A percentile compares a stretch with the other conserved stretches of the same genome.
Evolutionary conservation across 2,329 filamentous ascomycete genomes (phyloP).

Genomic region (Fusarium fujikuroi): DNA sequence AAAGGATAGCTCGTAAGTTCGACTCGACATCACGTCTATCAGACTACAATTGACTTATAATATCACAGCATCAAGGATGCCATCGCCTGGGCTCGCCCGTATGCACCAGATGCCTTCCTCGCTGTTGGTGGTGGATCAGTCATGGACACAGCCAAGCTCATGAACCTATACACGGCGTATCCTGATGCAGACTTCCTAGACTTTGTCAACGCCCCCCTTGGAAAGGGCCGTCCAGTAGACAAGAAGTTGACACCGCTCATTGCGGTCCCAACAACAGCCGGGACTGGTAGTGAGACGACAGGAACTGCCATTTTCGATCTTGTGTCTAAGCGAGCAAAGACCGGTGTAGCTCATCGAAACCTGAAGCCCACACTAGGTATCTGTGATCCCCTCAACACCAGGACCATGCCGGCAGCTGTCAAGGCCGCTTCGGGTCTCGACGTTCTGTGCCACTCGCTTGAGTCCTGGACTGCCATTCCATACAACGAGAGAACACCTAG

Average conservation of each 20-base stretch:
- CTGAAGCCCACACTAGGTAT: conserved; percentile 96
- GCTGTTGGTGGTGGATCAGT: conserved; percentile 92
- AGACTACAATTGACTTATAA: conserved; percentile 11
- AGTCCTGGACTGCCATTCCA: conserved; percentile 98
- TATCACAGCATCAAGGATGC: conserved; percentile 80
- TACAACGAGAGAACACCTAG: conserved; percentile 87
- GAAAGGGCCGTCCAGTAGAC: conserved; percentile 82
- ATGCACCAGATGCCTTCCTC: conserved; percentile 86
- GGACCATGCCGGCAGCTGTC: conserved; percentile 94
- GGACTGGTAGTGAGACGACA: conserved; percentile 92
- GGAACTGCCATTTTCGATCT: conserved; percentile 98
- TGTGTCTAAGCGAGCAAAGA: conserved; percentile 89
- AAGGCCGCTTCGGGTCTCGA: conserved; percentile 93
- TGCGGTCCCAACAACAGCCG: conserved; percentile 84
- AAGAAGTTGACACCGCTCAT: conserved; percentile 79
- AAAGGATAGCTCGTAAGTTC: conserved; percentile 85
- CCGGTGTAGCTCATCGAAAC: conserved; percentile 93
- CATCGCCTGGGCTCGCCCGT: conserved; percentile 85
- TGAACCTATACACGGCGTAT: conserved; percentile 95
- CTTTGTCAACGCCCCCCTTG: conserved; percentile 95
- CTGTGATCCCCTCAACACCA: conserved; percentile 85
- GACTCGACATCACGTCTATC: neutral
- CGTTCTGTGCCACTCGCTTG: conserved; percentile 93
- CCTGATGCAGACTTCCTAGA: conserved; percentile 95
- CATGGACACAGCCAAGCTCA: conserved; percentile 97